A percentile compares a stretch with the other conserved stretches of the same genome.
Conservation (phyloP, 306 rosid genomes). For the Malus domestica region DNA sequence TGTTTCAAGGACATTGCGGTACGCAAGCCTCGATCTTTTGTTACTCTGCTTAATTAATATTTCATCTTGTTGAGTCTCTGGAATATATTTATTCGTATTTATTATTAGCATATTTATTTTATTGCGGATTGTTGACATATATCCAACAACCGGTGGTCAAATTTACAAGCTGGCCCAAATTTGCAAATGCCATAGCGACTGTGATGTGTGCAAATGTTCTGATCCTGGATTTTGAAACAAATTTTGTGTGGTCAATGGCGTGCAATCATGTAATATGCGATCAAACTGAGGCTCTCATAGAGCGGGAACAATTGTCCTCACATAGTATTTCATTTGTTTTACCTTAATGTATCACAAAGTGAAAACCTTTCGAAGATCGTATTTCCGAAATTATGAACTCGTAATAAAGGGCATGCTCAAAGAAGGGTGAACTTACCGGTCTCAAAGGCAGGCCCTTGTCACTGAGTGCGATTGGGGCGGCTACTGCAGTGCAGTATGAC, state of each 20-base stretch:
- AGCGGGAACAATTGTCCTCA: not conserved
- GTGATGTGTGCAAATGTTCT: conserved; percentile 62
- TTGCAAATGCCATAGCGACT: conserved; percentile 91
- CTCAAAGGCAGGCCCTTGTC: conserved; percentile 95
- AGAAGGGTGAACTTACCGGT: conserved; percentile 58
- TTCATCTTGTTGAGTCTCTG: no score
- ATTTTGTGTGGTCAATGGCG: not conserved
- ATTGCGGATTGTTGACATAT: no score
- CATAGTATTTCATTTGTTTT: not conserved
- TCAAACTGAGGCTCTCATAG: not conserved
- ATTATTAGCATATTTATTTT: no score
- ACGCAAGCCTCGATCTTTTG: no score
- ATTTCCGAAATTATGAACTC: not conserved
- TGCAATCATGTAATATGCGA: not conserved
- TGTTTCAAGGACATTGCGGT: no score
- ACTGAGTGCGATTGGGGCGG: conserved; percentile 37
- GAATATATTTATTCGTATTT: no score
- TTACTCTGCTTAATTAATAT: no score
- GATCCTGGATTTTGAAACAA: conserved; percentile 52
- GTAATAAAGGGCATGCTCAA: not conserved
- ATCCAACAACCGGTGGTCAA: no score
- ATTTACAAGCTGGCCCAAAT: conserved; percentile 88
- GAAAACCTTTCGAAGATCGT: not conserved
- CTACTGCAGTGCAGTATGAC: not conserved
- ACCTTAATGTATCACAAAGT: not conserved